phyloP scores from a whole-genome alignment of 805 yeast genomes.

The Yarrowia sp. region DNA sequence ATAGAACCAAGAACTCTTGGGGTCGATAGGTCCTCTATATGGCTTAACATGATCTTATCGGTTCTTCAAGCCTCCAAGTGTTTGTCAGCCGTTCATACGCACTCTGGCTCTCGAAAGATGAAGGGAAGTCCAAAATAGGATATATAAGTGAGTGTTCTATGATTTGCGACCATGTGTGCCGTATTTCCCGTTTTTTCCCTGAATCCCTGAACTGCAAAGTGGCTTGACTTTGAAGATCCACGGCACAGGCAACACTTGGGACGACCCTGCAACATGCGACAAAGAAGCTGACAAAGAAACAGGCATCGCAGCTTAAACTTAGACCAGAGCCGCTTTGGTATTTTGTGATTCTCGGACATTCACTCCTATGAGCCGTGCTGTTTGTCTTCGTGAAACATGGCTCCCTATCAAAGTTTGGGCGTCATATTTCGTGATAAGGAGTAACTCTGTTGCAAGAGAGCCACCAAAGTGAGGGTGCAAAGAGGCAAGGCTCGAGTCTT shows the following conservation, averaged over 20 bases:
- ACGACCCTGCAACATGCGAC: not conserved
- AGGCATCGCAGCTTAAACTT: not conserved
- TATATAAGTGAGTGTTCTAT: no score
- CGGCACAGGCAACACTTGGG: not conserved
- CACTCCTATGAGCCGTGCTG: not conserved
- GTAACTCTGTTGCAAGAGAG: conserved; percentile 7
- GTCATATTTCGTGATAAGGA: not conserved
- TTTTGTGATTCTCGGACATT: not conserved
- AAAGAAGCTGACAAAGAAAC: not conserved
- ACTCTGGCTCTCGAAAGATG: no score
- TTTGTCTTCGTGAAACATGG: no score
- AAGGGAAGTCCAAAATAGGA: no score
- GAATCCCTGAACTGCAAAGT: not conserved
- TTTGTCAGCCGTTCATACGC: no score
- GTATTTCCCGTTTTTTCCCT: no score
- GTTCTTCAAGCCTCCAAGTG: no score
- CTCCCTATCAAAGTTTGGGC: not conserved
- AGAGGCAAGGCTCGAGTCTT: not conserved
- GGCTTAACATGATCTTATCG: no score
- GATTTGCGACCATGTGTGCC: no score
- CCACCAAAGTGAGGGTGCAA: not conserved
- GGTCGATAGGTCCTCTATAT: no score
- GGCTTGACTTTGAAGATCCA: not conserved
- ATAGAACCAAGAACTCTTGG: no score
- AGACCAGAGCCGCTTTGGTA: not conserved